Evolutionary conservation across 129 eudicot genomes (phyloP).

Genomic region (Lactuca sativa): DNA sequence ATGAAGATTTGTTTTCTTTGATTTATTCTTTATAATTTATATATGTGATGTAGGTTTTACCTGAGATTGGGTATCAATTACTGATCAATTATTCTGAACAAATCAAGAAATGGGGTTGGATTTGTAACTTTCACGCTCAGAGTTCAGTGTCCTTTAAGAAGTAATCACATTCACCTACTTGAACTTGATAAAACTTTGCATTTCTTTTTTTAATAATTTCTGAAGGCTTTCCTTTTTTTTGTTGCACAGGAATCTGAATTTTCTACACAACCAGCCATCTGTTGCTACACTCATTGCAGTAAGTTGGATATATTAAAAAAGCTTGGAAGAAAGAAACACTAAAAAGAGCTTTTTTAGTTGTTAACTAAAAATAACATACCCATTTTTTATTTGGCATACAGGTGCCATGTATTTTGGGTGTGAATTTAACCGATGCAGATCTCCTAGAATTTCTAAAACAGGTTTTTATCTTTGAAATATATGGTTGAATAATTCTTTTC

Average conservation of each 20-base stretch:
- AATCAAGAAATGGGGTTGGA: conserved; percentile 93
- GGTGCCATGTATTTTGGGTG: conserved; percentile 98
- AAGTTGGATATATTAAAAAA: conserved; percentile 12
- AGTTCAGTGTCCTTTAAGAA: conserved; percentile 64
- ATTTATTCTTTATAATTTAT: conserved; percentile 2
- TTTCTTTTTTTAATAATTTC: conserved; percentile 13
- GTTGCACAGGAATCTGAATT: conserved; percentile 66
- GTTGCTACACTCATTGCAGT: conserved; percentile 74
- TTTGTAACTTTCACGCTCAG: conserved; percentile 69
- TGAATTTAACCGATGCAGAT: conserved; percentile 71
- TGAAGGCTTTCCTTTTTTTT: conserved; percentile 7
- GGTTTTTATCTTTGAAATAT: conserved; percentile 34
- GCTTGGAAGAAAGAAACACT: too few species aligned
- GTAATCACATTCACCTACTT: conserved; percentile 44
- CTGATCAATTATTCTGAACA: conserved; percentile 71
- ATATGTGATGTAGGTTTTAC: conserved; percentile 52
- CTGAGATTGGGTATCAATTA: conserved; percentile 84
- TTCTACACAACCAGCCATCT: conserved; percentile 66
- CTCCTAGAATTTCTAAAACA: conserved; percentile 90
- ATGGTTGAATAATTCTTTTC: conserved; percentile 2
- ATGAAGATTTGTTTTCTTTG: conserved; percentile 11
- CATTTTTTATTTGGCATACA: conserved; percentile 32
- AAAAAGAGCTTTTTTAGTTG: too few species aligned
- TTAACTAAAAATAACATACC: background rate
- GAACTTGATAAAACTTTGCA: background rate